phyloP scores from a whole-genome alignment of 2,329 filamentous ascomycete species.

The Aspergillus vadensis region DNA sequence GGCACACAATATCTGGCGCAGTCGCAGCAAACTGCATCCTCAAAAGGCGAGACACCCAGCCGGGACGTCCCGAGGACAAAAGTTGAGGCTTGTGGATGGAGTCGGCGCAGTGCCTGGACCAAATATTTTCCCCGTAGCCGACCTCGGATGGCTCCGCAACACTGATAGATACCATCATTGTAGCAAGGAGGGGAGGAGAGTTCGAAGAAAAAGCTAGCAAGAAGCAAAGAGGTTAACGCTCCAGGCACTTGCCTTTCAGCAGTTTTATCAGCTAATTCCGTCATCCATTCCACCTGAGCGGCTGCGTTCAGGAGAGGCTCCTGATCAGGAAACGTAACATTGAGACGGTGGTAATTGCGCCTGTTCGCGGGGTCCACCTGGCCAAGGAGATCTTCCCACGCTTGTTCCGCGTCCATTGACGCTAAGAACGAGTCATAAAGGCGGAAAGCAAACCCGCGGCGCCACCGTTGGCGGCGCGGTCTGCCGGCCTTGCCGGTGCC shows the following conservation, averaged over 20 bases:
- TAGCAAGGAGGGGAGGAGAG: not conserved
- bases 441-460: not conserved
- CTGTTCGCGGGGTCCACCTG: not conserved
- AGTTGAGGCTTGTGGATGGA: not conserved
- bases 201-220: not conserved
- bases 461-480: not conserved
- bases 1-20: not conserved
- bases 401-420: not conserved
- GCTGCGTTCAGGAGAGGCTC: not conserved
- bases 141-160: not conserved
- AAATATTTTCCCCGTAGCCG: not conserved
- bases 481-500: not conserved
- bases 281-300: not conserved
- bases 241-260: not conserved
- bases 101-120: not conserved
- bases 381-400: not conserved
- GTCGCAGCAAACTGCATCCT: not conserved
- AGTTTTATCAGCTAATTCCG: not conserved
- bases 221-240: not conserved
- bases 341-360: not conserved
- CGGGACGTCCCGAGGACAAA: not conserved
- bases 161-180: not conserved
- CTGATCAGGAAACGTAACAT: not conserved
- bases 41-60: not conserved
- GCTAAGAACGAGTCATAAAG: not conserved